Percentiles rank a stretch among this genome's conserved stretches.
Conservation (phyloP, 345 rosid genomes). For the Euclidium syriacum region DNA sequence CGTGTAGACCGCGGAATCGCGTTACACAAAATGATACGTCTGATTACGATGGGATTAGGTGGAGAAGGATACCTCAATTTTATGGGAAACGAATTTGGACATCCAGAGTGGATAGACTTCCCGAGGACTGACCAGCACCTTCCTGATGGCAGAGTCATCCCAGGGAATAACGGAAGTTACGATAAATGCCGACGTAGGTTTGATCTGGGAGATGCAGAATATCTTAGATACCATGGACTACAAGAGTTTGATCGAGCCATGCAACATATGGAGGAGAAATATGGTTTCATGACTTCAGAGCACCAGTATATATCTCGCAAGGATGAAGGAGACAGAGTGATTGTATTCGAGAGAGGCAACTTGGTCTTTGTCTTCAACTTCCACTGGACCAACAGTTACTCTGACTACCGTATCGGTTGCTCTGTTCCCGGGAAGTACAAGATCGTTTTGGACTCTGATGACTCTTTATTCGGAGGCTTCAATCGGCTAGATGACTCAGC, state of each 20-base stretch:
- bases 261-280: constrained; percentile 78
- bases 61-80: constrained; percentile 98
- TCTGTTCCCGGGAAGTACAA: constrained; percentile 80
- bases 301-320: constrained; percentile 89
- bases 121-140: constrained; percentile 85
- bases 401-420: constrained; percentile 81
- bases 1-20: constrained; percentile 92
- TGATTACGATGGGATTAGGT: constrained; percentile 89
- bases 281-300: constrained; percentile 82
- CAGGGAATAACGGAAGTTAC: constrained; percentile 71
- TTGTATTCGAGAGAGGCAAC: constrained; percentile 83
- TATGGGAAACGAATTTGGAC: constrained; percentile 99
- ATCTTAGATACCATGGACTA: constrained; percentile 72
- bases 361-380: constrained; percentile 90
- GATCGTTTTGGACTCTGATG: constrained; percentile 83
- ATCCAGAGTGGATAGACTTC: constrained; percentile 98
- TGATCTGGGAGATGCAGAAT: constrained; percentile 87
- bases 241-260: constrained; percentile 92
- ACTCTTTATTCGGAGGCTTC: constrained; percentile 72
- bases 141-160: constrained; percentile 56
- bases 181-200: constrained; percentile 95
- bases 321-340: constrained; percentile 71
- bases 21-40: constrained; percentile 95
- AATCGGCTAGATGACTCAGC: constrained; percentile 53
- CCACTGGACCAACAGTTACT: constrained; percentile 86